Evolutionary conservation across 148 eudicot species (phyloP), one percentile per base, ranked within the genome.

Genomic region (Pharnaceum exiguum): DNA sequence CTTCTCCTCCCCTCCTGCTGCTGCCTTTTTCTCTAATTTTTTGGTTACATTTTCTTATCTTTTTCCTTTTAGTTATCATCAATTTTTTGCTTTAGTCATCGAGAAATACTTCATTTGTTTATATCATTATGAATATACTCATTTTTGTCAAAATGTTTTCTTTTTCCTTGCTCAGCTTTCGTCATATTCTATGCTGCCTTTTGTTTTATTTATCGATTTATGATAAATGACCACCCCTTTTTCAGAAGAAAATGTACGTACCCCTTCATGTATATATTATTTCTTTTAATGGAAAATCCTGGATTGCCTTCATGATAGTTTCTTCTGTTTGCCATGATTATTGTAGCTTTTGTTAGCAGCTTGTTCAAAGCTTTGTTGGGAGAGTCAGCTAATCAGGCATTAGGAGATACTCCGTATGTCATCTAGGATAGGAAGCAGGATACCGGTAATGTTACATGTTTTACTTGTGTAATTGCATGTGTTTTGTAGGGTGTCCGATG

Each of bases 91-190:
- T 18, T 56, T 26, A 1, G 39, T 19, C 0, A n/a, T 40, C 32
- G 25, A 38, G 45, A 43, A 31, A 26, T 46, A 2, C 17, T 60
- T 69, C 56, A 69, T 62, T 57, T 63, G 48, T 70, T 56, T 63
- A 57, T 63, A 35, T 56, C 32, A 44, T n/a, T 50, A 48, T 70
- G 74, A 70, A 70, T 70, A 70, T 63, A 70, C 69, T 57, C 40
- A 63, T 63, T 63, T 66, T 57, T 63, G 8, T 18, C 38, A 69
- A 62, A 62, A 40, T 46, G 13, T 61, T 51, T 28, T 25, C 37
- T 62, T 33, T 12, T 10, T 48, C 22, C 23, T 29, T 32, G 27
- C 35, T 63, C 60, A 63, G 55, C 74, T 70, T 70, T 63, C 48
- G 48, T 60, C 36, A 60, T 62, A 35, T 69, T 25, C 55, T n/a